Percentiles rank a stretch among this genome's conserved stretches.
Conservation (phyloP, 805 yeast species). For the Candida suzukii region DNA sequence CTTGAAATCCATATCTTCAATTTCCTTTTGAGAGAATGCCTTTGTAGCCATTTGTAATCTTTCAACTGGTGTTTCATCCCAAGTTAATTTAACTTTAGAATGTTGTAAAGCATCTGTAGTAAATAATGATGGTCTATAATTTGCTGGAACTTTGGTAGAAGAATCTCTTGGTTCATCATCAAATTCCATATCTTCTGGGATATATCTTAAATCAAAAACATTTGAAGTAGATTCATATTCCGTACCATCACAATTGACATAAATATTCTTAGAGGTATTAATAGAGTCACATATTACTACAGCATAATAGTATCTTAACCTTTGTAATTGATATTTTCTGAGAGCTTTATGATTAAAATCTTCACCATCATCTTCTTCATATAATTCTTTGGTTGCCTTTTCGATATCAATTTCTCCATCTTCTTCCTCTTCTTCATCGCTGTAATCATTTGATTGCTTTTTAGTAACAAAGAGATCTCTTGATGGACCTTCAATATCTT, state of each 20-base stretch:
- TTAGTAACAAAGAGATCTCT: constrained; percentile 62
- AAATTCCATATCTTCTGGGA: constrained; percentile 90
- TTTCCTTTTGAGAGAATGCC: constrained; percentile 81
- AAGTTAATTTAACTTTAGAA: constrained; percentile 90
- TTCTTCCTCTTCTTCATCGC: constrained; percentile 39
- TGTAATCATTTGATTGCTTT: constrained; percentile 29
- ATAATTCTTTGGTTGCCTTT: constrained; percentile 60
- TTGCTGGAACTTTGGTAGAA: constrained; percentile 65
- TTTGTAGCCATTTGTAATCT: constrained; percentile 68
- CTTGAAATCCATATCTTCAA: constrained; percentile 84
- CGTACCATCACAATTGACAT: constrained; percentile 86
- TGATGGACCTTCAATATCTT: constrained; percentile 91
- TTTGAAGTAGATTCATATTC: constrained; percentile 96
- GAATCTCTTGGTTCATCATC: constrained; percentile 69
- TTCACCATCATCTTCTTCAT: constrained; percentile 72
- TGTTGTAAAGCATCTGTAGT: constrained; percentile 95
- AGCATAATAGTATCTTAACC: constrained; percentile 90
- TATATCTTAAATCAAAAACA: constrained; percentile 82
- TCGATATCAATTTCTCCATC: constrained; percentile 37
- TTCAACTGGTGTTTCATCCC: constrained; percentile 98
- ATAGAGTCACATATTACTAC: constrained; percentile 77
- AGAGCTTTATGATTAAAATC: constrained; percentile 82
- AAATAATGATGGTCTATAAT: constrained; percentile 72
- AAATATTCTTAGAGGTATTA: constrained; percentile 64
- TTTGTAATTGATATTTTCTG: constrained; percentile 86